Percentiles rank a stretch among this genome's conserved stretches.
phyloP scores from a whole-genome alignment of 2,329 filamentous ascomycete species.

The Neopestalotiopsis clavispora region DNA sequence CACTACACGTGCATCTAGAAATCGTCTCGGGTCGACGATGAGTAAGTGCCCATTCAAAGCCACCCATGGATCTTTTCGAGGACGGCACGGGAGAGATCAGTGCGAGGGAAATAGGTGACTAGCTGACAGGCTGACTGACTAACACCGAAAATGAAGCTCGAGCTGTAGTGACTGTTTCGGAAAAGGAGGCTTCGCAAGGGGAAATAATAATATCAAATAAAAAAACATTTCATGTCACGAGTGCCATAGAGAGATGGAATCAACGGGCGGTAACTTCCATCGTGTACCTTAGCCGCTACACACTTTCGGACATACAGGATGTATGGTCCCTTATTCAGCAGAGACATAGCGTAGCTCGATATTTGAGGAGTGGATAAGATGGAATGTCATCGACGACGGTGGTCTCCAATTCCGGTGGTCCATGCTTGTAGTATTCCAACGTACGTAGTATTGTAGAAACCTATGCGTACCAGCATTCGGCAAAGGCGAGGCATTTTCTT shows the following conservation, averaged over 20 bases:
- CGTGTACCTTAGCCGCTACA: neutral
- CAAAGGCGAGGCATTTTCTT: constrained; percentile 9
- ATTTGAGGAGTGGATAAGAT: neutral
- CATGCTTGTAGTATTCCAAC: neutral
- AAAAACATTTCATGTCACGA: neutral
- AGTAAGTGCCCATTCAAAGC: neutral
- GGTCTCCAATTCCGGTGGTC: neutral
- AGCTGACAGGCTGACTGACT: too few species aligned
- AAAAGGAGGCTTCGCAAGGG: neutral
- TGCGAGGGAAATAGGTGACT: neutral
- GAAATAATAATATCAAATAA: neutral
- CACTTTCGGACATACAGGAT: neutral
- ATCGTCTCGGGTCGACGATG: neutral
- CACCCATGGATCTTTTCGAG: neutral
- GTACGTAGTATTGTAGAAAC: too few species aligned
- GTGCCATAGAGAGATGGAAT: neutral
- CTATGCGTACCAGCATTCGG: neutral
- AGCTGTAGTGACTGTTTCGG: too few species aligned
- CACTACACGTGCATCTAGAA: neutral
- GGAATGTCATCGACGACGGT: neutral
- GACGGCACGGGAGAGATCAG: neutral
- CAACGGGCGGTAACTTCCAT: neutral
- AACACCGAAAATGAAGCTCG: too few species aligned
- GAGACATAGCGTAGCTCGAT: neutral
- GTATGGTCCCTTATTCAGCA: neutral